A percentile compares a stretch with the other conserved stretches of the same genome.
phyloP scores from a whole-genome alignment of 1,139 yeast species.

The Suhomyces coccinellae region DNA sequence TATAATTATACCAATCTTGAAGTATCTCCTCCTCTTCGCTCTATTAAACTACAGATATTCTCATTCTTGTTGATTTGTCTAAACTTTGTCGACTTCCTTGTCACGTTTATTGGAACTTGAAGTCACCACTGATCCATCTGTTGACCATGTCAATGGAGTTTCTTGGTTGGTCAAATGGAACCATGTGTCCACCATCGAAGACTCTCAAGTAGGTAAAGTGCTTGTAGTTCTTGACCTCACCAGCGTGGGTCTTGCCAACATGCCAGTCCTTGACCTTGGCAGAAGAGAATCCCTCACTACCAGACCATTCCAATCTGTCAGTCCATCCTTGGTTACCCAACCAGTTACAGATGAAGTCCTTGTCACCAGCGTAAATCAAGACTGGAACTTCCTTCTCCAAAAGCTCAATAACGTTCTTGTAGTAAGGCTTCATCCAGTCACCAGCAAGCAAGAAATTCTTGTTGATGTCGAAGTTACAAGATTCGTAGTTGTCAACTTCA shows the following conservation, averaged over 20 bases:
- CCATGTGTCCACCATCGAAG: conserved; percentile 53
- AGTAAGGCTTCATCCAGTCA: conserved; percentile 89
- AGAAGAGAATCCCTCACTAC: conserved; percentile 49
- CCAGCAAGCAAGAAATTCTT: conserved; percentile 83
- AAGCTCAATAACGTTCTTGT: conserved; percentile 61
- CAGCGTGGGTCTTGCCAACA: conserved; percentile 41
- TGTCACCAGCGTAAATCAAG: conserved; percentile 80
- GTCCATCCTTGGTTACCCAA: conserved; percentile 86
- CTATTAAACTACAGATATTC: too few species aligned
- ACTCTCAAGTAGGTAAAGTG: conserved; percentile 50
- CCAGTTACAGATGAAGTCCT: conserved; percentile 87
- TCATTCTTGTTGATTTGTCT: too few species aligned
- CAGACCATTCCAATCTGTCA: conserved; percentile 65
- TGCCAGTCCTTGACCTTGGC: conserved; percentile 44
- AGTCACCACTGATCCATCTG: conserved; percentile 46
- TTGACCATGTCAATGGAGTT: conserved; percentile 48
- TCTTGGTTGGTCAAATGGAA: conserved; percentile 51
- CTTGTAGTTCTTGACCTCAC: conserved; percentile 48
- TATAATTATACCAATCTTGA: too few species aligned
- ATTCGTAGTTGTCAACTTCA: conserved; percentile 78
- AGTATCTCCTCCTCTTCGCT: too few species aligned
- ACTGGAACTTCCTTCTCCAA: conserved; percentile 65
- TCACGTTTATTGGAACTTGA: conserved; percentile 9
- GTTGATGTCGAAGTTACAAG: conserved; percentile 84
- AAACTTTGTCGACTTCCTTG: too few species aligned